These are phyloP conservation scores for Penicillium sp. DNA, from an alignment of 2,329 filamentous ascomycete species.

Conservation along the genomic window DNA sequence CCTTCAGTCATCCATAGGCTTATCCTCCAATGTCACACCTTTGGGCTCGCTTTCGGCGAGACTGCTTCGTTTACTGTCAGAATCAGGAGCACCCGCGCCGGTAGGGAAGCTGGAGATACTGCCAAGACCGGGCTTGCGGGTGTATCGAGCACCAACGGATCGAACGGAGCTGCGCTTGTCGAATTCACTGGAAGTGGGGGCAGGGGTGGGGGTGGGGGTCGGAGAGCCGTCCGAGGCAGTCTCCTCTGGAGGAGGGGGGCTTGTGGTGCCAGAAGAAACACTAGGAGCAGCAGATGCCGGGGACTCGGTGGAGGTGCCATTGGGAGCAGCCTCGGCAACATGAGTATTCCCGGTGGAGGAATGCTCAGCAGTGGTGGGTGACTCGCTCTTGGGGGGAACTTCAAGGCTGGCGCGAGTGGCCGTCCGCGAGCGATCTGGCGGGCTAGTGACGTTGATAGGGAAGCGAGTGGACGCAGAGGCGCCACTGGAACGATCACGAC, in stretches of 20 bases:
- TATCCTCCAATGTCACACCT: slow-evolving; percentile 70
- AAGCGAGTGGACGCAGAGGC: slow-evolving; percentile 77
- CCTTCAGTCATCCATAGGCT: slow-evolving; percentile 72
- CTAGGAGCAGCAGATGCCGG: slow-evolving; percentile 28
- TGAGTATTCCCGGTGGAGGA: slow-evolving; percentile 30
- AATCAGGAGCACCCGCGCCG: slow-evolving; percentile 26
- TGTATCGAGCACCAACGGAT: slow-evolving; percentile 51
- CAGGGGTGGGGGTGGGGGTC: slow-evolving; percentile 36
- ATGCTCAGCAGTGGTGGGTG: slow-evolving; percentile 42
- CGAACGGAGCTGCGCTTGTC: slow-evolving; percentile 69
- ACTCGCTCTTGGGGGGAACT: slow-evolving; percentile 67
- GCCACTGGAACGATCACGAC: slow-evolving; percentile 76
- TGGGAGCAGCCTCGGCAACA: slow-evolving; percentile 39
- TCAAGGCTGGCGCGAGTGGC: slow-evolving; percentile 70
- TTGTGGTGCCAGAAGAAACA: slow-evolving; percentile 31
- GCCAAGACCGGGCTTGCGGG: slow-evolving; percentile 52
- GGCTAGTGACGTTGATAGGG: slow-evolving; percentile 72
- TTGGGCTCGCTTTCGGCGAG: slow-evolving; percentile 44
- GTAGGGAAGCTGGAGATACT: slow-evolving; percentile 38
- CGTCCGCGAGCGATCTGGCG: slow-evolving; percentile 50
- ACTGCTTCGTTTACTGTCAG: slow-evolving; percentile 39
- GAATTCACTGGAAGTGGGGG: slow-evolving; percentile 34
- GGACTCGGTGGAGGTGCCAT: slow-evolving; percentile 45
- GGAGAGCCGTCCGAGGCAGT: slow-evolving; percentile 38
- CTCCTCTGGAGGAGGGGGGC: slow-evolving; percentile 33